A percentile compares a stretch with the other conserved stretches of the same genome.
These are phyloP conservation scores for Edaphochlamys debaryana DNA, from an alignment of 139 green algal genomes.

Conservation along the genomic window DNA sequence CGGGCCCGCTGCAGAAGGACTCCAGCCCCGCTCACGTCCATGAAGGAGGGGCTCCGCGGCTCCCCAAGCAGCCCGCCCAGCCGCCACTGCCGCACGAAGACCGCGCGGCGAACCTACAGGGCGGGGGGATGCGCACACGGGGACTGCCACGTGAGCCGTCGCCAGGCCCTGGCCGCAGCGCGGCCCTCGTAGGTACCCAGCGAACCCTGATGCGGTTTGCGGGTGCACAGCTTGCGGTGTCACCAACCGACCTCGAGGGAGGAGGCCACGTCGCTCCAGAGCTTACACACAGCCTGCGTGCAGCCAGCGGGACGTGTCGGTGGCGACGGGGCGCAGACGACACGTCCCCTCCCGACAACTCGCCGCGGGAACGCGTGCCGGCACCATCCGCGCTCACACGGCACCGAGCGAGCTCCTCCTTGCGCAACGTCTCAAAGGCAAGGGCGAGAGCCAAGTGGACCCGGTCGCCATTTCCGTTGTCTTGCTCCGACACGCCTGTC, in stretches of 20 bases:
- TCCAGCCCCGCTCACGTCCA: slow-evolving; percentile 19
- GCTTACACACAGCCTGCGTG: slow-evolving; percentile 33
- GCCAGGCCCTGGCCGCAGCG: neutral
- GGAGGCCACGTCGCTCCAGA: slow-evolving; percentile 20
- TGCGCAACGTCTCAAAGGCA: too few species aligned
- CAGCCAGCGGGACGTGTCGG: too few species aligned
- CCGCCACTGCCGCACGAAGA: slow-evolving; percentile 47
- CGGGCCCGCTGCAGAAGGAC: neutral
- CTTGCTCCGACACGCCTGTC: too few species aligned
- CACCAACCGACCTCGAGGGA: slow-evolving; percentile 8
- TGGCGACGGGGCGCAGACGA: too few species aligned
- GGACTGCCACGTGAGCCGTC: neutral
- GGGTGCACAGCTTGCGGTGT: neutral
- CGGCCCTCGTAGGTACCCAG: neutral
- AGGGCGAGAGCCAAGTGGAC: neutral
- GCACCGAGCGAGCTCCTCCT: neutral
- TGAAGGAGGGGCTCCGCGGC: slow-evolving; percentile 20
- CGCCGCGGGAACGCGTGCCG: neutral
- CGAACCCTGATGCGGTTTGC: too few species aligned
- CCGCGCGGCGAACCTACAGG: slow-evolving; percentile 31
- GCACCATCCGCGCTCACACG: neutral
- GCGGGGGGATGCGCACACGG: neutral
- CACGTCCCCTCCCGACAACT: too few species aligned
- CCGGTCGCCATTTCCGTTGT: too few species aligned
- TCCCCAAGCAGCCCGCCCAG: slow-evolving; percentile 23